Base-by-base conservation (phyloP, 129 eudicot genomes). In the Helichrysum umbraculigerum region DNA sequence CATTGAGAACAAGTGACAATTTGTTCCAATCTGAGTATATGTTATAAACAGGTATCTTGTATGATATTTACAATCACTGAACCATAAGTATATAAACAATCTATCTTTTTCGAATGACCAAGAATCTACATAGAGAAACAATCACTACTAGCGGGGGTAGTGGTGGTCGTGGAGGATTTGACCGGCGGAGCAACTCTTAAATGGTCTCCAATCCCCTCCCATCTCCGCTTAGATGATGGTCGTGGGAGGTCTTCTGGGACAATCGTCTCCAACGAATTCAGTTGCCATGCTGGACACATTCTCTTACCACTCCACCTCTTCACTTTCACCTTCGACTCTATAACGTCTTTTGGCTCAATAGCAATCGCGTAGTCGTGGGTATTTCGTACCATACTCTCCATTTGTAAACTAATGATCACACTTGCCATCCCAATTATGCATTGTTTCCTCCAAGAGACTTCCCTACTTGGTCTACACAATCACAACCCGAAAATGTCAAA, bases 181-280 rank as follows among this genome's bases (percentile, higher is more conserved):
- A 78, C 76, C 1, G 88, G 80, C 15, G 84, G 88, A 42, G 85
- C 90, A 65, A 67, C 81, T 77, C 34, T 52, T 67, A 61, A 60
- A 59, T 21, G 75, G 11, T 63, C 85, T 7, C 80, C 82, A 74
- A 85, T 86, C 0, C 74, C 75, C 77, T 88, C 95, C 92, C 92
- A 88, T 8, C 86, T 74, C 30, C 94, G 86, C 16, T 75, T 83
- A 54, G 77, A 78, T 25, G 85, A 79, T 68, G 95, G 95, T 70
- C 97, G 81, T 16, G 97, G 97, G 11, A 91, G 83, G 29, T 91
- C 88, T 75, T 91, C 97, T 0, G 97, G 97, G 73, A 91, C 95
- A 47, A 91, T 83, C 7, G 86, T 91, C 66, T 91, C 97, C 32
- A 88, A 68, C 1, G 95, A 86, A 34, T 91, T 91, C 71, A 77